Evolutionary conservation across 352 stramenopile genomes (phyloP), one percentile per base, ranked within the genome.

Genomic region (Phytophthora constricta): DNA sequence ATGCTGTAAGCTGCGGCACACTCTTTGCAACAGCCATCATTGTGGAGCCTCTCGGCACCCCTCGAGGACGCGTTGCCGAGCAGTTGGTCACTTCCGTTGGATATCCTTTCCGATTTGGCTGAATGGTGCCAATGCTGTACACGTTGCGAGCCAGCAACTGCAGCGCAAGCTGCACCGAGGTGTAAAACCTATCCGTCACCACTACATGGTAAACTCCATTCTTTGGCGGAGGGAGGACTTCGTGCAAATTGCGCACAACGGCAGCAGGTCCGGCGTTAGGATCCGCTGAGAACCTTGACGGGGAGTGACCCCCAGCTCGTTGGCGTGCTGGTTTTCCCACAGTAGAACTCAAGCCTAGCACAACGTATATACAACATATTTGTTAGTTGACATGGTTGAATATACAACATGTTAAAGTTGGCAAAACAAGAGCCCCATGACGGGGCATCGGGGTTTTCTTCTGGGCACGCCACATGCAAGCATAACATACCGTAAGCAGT

Each of bases 111-210:
- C 37, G 41, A 27, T 54, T 56, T 0, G 53, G 20, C 17, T 65
- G 58, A 16, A 56, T 48, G 0, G 54, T 60, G 8, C 62, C n/a
- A n/a, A n/a, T n/a, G n/a, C n/a, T n/a, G n/a, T n/a, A n/a, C n/a
- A n/a, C n/a, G n/a, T n/a, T n/a, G 13, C 51, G 51, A 19, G 50
- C 41, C 26, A 67, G 63, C 3, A 63, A 20, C 51, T 61, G 58
- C 2, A 72, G 10, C 0, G 65, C 37, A 2, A 72, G 51, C 27
- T 67, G 52, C 27, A 68, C 37, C 1, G 65, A 68, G 3, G 58
- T 64, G 26, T 72, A 72, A 17, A 72, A 67, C 1, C 58, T 25
- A 37, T 72, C 57, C 4, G 43, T 72, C 2, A 63, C 56, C 0
- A 66, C 56, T 2, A 26, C 45, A 9, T 66, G 50, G 8, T 39